Conservation (phyloP, 2,329 filamentous ascomycete species). For the Cercospora brassicicola region DNA sequence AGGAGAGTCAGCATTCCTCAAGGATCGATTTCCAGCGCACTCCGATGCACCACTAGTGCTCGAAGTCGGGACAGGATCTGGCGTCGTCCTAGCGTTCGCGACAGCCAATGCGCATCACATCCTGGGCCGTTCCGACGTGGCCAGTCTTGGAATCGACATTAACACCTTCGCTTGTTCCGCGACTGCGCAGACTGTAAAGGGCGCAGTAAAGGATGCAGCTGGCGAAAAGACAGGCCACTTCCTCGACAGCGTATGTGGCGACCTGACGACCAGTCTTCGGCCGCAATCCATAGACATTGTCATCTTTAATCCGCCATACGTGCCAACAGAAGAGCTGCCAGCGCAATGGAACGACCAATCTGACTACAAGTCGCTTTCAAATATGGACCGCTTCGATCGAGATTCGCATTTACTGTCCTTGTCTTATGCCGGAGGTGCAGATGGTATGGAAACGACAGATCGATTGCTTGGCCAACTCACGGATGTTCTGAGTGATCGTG, state of each 20-base stretch:
- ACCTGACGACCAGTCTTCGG: conserved; percentile 66
- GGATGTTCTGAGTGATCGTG: conserved; percentile 60
- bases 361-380: conserved; percentile 12
- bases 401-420: conserved; percentile 82
- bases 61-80: conserved; percentile 88
- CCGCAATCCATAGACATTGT: conserved; percentile 71
- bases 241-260: conserved; percentile 67
- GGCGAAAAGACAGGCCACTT: conserved; percentile 49
- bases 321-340: conserved; percentile 78
- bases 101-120: conserved; percentile 71
- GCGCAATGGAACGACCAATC: conserved; percentile 11
- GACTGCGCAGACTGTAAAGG: conserved; percentile 65
- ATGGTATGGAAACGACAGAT: conserved; percentile 94
- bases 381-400: conserved; percentile 60
- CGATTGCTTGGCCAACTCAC: conserved; percentile 72
- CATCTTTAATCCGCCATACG: conserved; percentile 96
- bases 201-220: conserved; percentile 46
- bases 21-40: conserved; percentile 55
- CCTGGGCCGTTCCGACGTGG: conserved; percentile 68
- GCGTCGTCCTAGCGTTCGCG: conserved; percentile 87
- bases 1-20: conserved; percentile 68
- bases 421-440: conserved; percentile 81
- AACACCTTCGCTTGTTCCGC: conserved; percentile 80
- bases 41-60: conserved; percentile 60
- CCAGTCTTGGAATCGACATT: conserved; percentile 78